phyloP scores from a whole-genome alignment of 805 yeast species.

The Myxozyma nipponensis region DNA sequence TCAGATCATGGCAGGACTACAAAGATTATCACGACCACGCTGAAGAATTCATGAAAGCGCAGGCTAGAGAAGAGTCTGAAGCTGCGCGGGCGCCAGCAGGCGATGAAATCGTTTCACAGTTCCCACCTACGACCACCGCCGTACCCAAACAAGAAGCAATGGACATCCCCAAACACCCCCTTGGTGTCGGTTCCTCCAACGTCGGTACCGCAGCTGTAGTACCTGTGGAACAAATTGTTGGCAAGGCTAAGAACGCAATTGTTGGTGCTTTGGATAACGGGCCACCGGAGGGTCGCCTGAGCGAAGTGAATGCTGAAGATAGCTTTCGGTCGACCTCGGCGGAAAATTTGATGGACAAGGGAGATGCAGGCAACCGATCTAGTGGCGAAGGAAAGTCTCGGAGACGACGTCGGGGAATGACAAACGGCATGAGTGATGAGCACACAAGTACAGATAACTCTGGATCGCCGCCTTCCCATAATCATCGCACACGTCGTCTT shows the following conservation, averaged over 20 bases:
- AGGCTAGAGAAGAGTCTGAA: neutral
- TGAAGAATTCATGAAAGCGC: conserved; percentile 34
- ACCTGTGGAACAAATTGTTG: neutral
- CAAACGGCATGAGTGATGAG: neutral
- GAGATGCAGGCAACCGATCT: neutral
- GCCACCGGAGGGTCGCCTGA: neutral
- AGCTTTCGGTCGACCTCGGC: neutral
- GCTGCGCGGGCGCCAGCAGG: neutral
- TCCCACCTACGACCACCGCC: neutral
- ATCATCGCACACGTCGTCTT: conserved; percentile 6
- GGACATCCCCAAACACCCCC: neutral
- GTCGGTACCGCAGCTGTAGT: neutral
- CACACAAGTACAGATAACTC: neutral
- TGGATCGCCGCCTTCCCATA: neutral
- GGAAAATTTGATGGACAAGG: neutral
- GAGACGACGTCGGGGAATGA: neutral
- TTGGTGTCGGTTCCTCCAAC: neutral
- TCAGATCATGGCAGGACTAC: conserved; percentile 86
- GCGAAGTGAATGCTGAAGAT: neutral
- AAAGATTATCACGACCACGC: conserved; percentile 41
- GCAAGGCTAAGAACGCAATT: neutral
- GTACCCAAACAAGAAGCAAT: neutral
- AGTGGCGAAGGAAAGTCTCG: neutral
- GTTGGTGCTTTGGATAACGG: neutral
- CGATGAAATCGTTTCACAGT: neutral